Percentiles rank a stretch among this genome's conserved stretches.
phyloP scores from a whole-genome alignment of 768 basidiomycete species.

The Tulasnella sp. region DNA sequence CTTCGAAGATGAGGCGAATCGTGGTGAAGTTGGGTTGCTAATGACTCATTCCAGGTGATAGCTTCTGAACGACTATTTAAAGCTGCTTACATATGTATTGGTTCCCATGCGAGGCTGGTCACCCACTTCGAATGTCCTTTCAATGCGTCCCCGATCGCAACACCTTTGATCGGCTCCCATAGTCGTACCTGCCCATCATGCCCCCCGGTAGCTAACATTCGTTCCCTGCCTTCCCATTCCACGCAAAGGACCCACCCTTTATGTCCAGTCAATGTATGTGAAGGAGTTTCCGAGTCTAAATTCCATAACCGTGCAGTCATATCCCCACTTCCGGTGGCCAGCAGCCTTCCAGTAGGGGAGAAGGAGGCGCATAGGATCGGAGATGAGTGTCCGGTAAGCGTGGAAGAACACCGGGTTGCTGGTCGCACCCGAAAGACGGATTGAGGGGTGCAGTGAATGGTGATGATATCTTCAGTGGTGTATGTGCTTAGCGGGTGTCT shows the following conservation, averaged over 20 bases:
- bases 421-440: conserved; percentile 90
- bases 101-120: conserved; percentile 91
- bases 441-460: conserved; percentile 86
- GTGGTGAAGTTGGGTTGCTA: conserved; percentile 67
- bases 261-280: conserved; percentile 77
- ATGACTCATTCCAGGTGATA: neutral
- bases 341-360: conserved; percentile 81
- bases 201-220: conserved; percentile 84
- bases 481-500: conserved; percentile 56
- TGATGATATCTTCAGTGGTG: conserved; percentile 76
- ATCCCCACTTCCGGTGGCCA: conserved; percentile 94
- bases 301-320: conserved; percentile 91
- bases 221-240: conserved; percentile 92
- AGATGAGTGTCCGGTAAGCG: conserved; percentile 82
- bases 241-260: conserved; percentile 94
- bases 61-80: no score
- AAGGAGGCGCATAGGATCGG: conserved; percentile 93
- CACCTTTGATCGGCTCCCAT: conserved; percentile 91
- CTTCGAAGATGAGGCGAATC: conserved; percentile 91
- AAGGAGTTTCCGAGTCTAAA: conserved; percentile 83
- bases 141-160: conserved; percentile 75
- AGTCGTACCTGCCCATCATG: conserved; percentile 86
- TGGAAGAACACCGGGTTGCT: conserved; percentile 88
- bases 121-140: conserved; percentile 96
- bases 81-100: conserved; percentile 68